Evolutionary conservation across 1,139 yeast genomes (phyloP), one percentile per base, ranked within the genome.

Genomic region (Suhomyces anneliseae): DNA sequence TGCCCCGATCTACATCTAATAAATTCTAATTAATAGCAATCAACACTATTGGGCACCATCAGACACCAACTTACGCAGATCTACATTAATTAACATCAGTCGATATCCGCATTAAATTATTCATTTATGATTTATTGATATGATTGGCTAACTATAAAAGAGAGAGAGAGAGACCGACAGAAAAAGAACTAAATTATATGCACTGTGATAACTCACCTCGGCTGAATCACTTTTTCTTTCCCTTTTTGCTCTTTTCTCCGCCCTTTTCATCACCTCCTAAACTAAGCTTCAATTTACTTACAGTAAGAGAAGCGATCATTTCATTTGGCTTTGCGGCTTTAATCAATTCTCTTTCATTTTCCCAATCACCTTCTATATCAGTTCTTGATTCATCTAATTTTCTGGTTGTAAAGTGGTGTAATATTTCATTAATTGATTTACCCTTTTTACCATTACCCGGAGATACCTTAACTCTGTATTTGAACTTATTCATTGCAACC

Each of bases 391-490:
- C 51, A 54, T 85, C 93, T 26, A 80, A 60, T 51, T 83, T 81
- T 48, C 90, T 72, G 34, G 69, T 72, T 39, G 76, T 68, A 59
- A 90, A 83, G 55, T 78, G 78, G 52, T 81, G 77, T 45, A 90
- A 57, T 1, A 82, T 74, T 51, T 90, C 97, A 49, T 78, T 78
- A 35, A 90, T 74, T 0, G 95, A 85, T 61, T 93, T 93, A 2
- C 97, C 96, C 65, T 92, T 93, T 65, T 95, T 93, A 27, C 85
- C 84, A 38, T 79, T 74, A 0, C 99, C 99, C 0, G 96, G 95
- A 55, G 84, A 90, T 37, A 93, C 69, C 65, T 93, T 92, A 36
- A 89, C 85, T 62, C 90, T 90, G 68, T 87, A 90, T 62, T 88
- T 86, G 67, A 78, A 81, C 62, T 86, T 86, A 51, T 74, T 78